Conservation (phyloP, 176 grass and related monocot genomes). For the Panicum miliaceum region DNA sequence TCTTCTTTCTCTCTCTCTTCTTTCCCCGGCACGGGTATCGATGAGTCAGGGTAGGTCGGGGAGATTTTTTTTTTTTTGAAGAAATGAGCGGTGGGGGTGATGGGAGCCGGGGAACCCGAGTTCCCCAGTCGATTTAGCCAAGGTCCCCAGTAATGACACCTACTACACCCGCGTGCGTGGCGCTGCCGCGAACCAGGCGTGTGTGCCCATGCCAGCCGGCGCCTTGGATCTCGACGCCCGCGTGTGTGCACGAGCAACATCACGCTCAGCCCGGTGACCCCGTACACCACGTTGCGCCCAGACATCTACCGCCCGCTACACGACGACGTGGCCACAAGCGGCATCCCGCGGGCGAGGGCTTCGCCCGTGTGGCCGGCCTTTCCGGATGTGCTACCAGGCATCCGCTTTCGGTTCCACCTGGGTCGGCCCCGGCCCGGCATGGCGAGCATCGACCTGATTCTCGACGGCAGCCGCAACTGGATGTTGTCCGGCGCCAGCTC, state of each 20-base stretch:
- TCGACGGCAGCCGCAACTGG: conserved; percentile 25
- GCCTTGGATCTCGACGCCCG: conserved; percentile 4
- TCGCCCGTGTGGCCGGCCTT: not conserved
- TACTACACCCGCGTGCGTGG: conserved; percentile 58
- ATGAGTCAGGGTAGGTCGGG: too few species aligned
- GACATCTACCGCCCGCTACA: conserved; percentile 39
- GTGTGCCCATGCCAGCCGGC: not conserved
- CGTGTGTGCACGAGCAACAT: conserved; percentile 40
- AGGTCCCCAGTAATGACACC: conserved; percentile 42
- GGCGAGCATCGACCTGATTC: conserved; percentile 42
- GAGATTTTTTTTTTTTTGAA: too few species aligned
- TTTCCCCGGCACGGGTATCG: too few species aligned
- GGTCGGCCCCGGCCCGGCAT: conserved; percentile 28
- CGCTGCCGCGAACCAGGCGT: too few species aligned
- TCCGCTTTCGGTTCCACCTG: not conserved
- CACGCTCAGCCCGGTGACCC: conserved; percentile 26
- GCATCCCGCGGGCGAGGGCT: not conserved
- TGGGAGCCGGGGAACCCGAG: too few species aligned
- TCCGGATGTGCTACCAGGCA: conserved; percentile 33
- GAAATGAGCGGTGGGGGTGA: too few species aligned
- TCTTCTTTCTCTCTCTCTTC: too few species aligned
- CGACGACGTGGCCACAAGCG: not conserved
- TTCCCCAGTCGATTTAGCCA: too few species aligned
- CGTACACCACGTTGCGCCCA: conserved; percentile 28
- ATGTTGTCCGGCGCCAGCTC: conserved; percentile 24